These are phyloP conservation scores for Hylodesmum podocarpum DNA, from an alignment of 306 rosid genomes.

Conservation along the genomic window DNA sequence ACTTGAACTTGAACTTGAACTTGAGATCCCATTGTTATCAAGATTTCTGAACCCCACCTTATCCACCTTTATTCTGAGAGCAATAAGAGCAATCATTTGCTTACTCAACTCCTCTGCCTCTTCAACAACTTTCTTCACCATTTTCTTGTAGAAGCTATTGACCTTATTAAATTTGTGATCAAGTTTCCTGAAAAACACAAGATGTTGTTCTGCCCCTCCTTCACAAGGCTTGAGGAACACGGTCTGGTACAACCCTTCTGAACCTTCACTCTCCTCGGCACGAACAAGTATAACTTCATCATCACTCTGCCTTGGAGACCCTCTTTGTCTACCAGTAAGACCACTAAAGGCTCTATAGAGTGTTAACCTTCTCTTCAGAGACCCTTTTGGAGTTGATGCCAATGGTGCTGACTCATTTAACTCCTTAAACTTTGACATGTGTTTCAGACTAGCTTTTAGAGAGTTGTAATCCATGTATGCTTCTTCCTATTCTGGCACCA, in stretches of 20 bases:
- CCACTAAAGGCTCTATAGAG: constrained; percentile 76
- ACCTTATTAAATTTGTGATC: constrained; percentile 81
- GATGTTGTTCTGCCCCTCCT: constrained; percentile 53
- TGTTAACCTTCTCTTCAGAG: constrained; percentile 53
- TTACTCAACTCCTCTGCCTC: constrained; percentile 74
- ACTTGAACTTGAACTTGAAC: too few relatives aligned
- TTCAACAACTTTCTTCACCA: constrained; percentile 47
- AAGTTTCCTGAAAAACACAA: constrained; percentile 56
- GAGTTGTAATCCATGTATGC: constrained; percentile 68
- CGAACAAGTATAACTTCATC: constrained; percentile 58
- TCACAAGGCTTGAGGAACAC: constrained; percentile 49
- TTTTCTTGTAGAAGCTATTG: constrained; percentile 48
- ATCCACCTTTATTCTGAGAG: constrained; percentile 65
- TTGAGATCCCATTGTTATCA: constrained; percentile 27
- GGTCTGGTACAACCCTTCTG: constrained; percentile 46
- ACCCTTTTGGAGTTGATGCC: constrained; percentile 48
- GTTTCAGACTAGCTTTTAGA: constrained; percentile 52
- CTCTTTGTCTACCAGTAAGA: constrained; percentile 39
- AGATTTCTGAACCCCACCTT: constrained; percentile 29
- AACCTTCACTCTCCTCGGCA: constrained; percentile 31
- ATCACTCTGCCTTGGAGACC: constrained; percentile 42
- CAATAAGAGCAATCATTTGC: constrained; percentile 76
- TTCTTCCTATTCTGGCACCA: constrained; percentile 82
- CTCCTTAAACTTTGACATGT: constrained; percentile 26
- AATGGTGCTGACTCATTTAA: constrained; percentile 15